phyloP scores from a whole-genome alignment of 148 eudicot genomes.

The Rhododendron mucronatum region DNA sequence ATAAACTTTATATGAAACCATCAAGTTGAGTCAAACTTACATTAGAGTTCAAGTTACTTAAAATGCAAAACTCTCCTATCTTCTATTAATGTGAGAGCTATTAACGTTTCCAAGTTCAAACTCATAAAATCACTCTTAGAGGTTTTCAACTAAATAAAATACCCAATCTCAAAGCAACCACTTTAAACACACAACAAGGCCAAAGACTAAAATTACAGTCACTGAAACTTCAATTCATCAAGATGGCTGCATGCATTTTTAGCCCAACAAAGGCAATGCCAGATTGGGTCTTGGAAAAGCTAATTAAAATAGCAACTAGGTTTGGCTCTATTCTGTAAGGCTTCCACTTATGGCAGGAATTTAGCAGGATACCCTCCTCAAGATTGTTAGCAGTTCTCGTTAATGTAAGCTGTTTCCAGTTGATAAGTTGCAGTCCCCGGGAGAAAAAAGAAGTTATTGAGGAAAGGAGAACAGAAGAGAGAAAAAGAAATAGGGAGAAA shows the following conservation, averaged over 20 bases:
- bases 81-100: not conserved
- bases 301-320: not conserved
- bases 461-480: not conserved
- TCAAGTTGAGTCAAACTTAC: not conserved
- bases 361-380: not conserved
- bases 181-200: not conserved
- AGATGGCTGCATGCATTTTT: not conserved
- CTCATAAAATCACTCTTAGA: not conserved
- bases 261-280: not conserved
- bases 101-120: not conserved
- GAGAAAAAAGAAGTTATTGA: not conserved
- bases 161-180: not conserved
- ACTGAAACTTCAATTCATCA: not conserved
- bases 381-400: not conserved
- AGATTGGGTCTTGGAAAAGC: not conserved
- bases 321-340: not conserved
- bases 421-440: not conserved
- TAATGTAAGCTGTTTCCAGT: not conserved
- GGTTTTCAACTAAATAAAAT: not conserved
- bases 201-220: not conserved
- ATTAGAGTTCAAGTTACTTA: not conserved
- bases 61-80: not conserved
- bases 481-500: not conserved
- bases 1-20: not conserved
- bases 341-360: not conserved